Base-by-base conservation (phyloP, 768 basidiomycete species). In the Rhodotorula paludigena region DNA sequence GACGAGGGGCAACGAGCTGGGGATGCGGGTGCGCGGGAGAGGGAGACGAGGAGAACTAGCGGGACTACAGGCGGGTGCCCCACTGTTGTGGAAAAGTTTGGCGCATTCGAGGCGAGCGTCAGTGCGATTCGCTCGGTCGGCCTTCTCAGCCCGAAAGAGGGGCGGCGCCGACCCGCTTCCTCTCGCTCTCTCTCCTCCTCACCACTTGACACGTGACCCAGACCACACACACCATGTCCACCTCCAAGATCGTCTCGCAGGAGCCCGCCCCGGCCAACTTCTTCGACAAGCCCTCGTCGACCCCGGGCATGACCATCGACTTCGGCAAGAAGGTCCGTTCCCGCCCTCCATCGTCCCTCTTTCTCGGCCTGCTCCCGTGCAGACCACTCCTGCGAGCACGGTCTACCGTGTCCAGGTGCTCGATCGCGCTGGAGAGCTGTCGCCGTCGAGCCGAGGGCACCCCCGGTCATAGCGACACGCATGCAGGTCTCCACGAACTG, bases 281-380 rank as follows among this genome's bases (percentile, higher is more conserved):
- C 57, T 68, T 68, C 61, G 57, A 57, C 38, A 49, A 57, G 49
- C 60, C 60, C 33, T 25, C 36, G 35, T 32, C 41, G 23, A 44
- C n/a, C 25, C n/a, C n/a, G n/a, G 68, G 62, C 38, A 52, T 69
- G 63, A 38, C 57, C 35, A 66, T 71, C 61, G 64, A 66, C 64
- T 66, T 71, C 32, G 57, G 55, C 39, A 57, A 62, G 47, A 45
- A 70, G 51, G 69, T 63, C 33, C 32, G 58, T 20, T 21, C 15
- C 41, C 61, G 10, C 47, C 3, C 28, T 60, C 16, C 6, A 39
- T 30, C 38, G 32, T 7, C 35, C 11, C 32, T 28, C 54, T 38
- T 14, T 20, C n/a, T 49, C 39, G 15, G 3, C 21, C 44, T 16
- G 3, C 3, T 11, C 3, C n/a, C 8, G 32, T 1, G 2, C 48